phyloP scores from a whole-genome alignment of 2,329 filamentous ascomycete genomes.

The Ustulina deusta region DNA sequence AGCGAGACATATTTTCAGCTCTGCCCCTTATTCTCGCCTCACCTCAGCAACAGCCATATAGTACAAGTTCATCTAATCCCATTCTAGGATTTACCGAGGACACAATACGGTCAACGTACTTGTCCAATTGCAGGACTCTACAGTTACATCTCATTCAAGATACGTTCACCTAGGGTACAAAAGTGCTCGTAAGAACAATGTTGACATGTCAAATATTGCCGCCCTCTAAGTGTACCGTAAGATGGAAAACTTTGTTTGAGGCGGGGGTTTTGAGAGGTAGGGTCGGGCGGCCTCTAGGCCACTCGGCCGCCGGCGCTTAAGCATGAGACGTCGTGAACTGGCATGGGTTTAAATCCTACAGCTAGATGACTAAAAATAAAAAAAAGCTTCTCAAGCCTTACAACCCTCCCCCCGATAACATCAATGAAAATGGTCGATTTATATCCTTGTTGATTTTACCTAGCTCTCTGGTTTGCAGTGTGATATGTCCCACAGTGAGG shows the following conservation, averaged over 20 bases:
- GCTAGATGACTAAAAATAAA: background rate
- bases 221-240: no score
- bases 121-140: no score
- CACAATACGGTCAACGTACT: no score
- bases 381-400: background rate
- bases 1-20: no score
- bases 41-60: no score
- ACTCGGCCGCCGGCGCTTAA: constrained; percentile 6
- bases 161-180: no score
- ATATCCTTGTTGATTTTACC: background rate
- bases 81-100: no score
- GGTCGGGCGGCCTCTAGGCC: background rate
- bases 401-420: background rate
- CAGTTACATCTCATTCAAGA: no score
- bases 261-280: background rate
- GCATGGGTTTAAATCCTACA: background rate
- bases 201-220: background rate
- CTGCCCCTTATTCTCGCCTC: no score
- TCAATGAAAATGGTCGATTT: background rate
- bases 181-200: no score
- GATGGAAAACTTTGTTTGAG: background rate
- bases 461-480: background rate
- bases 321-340: background rate
- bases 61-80: no score
- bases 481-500: no score